Evolutionary conservation across 768 basidiomycete genomes (phyloP).

Genomic region (Pleurotus pulmonarius): DNA sequence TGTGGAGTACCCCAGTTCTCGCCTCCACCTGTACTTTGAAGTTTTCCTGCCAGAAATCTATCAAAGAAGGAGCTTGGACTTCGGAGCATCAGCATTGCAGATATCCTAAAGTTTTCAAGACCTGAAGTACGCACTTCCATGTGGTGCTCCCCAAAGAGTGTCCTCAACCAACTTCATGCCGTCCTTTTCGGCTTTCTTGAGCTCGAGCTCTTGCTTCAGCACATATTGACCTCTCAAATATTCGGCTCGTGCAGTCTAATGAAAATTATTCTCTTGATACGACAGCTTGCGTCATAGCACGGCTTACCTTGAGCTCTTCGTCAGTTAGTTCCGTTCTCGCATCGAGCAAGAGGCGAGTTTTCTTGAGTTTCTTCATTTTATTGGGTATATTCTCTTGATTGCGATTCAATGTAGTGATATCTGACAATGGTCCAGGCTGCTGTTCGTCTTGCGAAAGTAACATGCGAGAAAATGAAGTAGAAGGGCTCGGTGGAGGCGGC

Average conservation of each 20-base stretch:
- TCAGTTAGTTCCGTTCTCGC: slow-evolving; percentile 77
- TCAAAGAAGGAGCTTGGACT: slow-evolving; percentile 67
- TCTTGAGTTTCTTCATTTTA: slow-evolving; percentile 33
- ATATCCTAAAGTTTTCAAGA: neutral
- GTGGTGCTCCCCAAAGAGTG: slow-evolving; percentile 65
- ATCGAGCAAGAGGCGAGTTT: slow-evolving; percentile 62
- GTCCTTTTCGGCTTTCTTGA: slow-evolving; percentile 56
- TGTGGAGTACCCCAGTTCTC: slow-evolving; percentile 39
- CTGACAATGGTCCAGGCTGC: slow-evolving; percentile 21
- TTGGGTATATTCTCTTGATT: slow-evolving; percentile 12
- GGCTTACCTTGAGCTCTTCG: slow-evolving; percentile 67
- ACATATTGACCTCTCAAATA: slow-evolving; percentile 62
- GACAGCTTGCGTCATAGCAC: neutral
- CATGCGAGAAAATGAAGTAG: slow-evolving; percentile 34
- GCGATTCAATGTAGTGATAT: slow-evolving; percentile 23
- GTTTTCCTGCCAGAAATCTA: slow-evolving; percentile 72
- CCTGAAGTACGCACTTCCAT: slow-evolving; percentile 44
- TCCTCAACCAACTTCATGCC: slow-evolving; percentile 51
- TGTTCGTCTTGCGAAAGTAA: slow-evolving; percentile 38
- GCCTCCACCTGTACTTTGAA: slow-evolving; percentile 70
- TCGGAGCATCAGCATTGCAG: neutral
- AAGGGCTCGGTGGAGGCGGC: slow-evolving; percentile 20
- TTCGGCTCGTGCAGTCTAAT: slow-evolving; percentile 56
- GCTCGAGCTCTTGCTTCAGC: slow-evolving; percentile 45
- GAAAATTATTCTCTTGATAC: neutral